These are phyloP conservation scores for Aspergillus bombycis DNA, from an alignment of 2,329 filamentous ascomycete species.

Conservation along the genomic window DNA sequence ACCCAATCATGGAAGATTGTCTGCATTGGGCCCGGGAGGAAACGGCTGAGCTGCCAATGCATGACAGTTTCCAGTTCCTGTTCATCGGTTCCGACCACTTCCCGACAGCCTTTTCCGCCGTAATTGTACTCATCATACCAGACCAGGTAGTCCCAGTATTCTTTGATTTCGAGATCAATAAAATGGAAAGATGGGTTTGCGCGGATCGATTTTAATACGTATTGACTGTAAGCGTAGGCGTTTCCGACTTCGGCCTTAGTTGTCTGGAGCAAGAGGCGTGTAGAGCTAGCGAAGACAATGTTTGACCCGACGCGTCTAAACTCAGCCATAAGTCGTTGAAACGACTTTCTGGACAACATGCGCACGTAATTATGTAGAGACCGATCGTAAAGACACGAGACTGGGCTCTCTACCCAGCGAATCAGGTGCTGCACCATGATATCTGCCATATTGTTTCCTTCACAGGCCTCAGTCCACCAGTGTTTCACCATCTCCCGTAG, in stretches of 20 bases:
- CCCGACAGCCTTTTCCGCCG: constrained; percentile 85
- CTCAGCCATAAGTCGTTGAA: constrained; percentile 95
- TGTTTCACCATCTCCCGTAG: constrained; percentile 97
- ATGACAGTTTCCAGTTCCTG: constrained; percentile 89
- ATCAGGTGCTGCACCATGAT: constrained; percentile 97
- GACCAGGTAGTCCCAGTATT: constrained; percentile 98
- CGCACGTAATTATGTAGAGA: constrained; percentile 96
- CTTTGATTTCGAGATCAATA: constrained; percentile 93
- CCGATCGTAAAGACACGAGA: constrained; percentile 92
- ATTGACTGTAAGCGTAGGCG: constrained; percentile 94
- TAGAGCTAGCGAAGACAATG: constrained; percentile 91
- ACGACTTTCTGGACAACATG: constrained; percentile 96
- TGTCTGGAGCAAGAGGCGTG: constrained; percentile 87
- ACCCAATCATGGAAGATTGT: constrained; percentile 89
- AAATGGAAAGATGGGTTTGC: constrained; percentile 95
- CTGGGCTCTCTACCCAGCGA: constrained; percentile 92
- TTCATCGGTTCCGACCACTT: constrained; percentile 74
- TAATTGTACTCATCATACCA: constrained; percentile 99
- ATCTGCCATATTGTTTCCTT: constrained; percentile 91
- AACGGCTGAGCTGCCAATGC: constrained; percentile 96
- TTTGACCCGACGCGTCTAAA: constrained; percentile 94
- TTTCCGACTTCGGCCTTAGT: constrained; percentile 97
- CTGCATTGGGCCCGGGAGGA: constrained; percentile 79
- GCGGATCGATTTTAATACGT: constrained; percentile 97
- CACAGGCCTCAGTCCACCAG: constrained; percentile 96